Evolutionary conservation across 2,329 filamentous ascomycete species (phyloP), one percentile per base, ranked within the genome.

Genomic region (Sarocladiaceae sp.): DNA sequence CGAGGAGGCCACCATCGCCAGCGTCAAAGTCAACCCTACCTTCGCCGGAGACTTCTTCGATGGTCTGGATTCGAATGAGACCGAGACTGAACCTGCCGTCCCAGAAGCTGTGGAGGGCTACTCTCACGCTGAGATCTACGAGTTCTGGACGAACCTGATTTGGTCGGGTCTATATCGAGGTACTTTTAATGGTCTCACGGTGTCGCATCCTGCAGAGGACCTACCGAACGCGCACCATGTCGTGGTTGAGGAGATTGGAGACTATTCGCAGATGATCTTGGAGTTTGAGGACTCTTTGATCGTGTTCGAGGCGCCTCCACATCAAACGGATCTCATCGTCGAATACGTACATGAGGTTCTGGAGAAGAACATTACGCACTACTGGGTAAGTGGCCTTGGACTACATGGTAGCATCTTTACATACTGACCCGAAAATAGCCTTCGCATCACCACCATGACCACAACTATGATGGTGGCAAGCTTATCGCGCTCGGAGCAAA

Each of bases 301-400:
- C 4, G 56, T 57, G 1, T 50, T 53, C 11, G 56, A 58, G 25
- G 52, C 55, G 2, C 56, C 56, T 4, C 56, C 53, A 18, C 56
- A 58, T n/a, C 56, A 58, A 22, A 57, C 55, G 18, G 50, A 55
- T 15, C 53, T 58, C 13, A 48, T 58, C 3, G 55, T 58, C 18
- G 51, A 47, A 44, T 58, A 55, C 53, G 52, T 56, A 22, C 36
- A 55, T 33, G 29, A 55, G 6, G 52, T 36, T 25, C 46, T 58
- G 1, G 25, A 50, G 22, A 58, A 52, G 25, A 52, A 52, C 13
- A 53, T 58, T 2, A 54, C 55, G 2, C 55, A 58, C 47, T 37
- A 56, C 29, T 58, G 52, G 52, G 56, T 57, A 4, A 35, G 53
- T 33, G 15, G 10, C 29, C 15, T n/a, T n/a, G n/a, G n/a, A n/a